These are phyloP conservation scores for Tricholoma furcatifolium DNA, from an alignment of 768 basidiomycete species.

Conservation along the genomic window DNA sequence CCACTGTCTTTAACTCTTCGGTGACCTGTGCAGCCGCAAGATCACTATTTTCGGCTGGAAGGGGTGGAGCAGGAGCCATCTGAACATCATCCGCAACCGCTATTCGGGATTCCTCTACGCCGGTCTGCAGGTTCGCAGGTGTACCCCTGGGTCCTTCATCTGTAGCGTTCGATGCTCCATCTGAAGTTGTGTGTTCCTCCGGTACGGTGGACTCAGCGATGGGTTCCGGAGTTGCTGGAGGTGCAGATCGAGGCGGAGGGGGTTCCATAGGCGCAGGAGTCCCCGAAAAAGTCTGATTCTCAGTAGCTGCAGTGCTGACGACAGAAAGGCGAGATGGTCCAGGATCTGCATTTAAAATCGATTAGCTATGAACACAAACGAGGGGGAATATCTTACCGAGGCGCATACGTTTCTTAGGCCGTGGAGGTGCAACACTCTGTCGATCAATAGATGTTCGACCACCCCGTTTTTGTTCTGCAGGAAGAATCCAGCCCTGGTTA, in stretches of 20 bases:
- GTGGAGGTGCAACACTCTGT: conserved; percentile 36
- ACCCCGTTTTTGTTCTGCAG: conserved; percentile 67
- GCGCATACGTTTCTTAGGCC: conserved; percentile 53
- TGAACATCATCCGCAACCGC: no score
- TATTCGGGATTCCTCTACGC: no score
- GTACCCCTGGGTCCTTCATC: neutral
- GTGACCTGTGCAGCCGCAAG: no score
- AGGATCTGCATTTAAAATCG: conserved; percentile 26
- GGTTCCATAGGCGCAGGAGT: conserved; percentile 19
- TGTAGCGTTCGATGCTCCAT: neutral
- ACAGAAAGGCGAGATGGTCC: conserved; percentile 43
- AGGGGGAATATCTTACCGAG: conserved; percentile 33
- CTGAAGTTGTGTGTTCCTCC: neutral
- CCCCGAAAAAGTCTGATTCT: conserved; percentile 37
- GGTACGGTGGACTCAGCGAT: neutral
- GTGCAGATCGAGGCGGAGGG: neutral
- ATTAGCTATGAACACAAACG: conserved; percentile 3
- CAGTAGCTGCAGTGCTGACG: conserved; percentile 45
- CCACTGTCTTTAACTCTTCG: no score
- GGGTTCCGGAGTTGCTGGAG: neutral
- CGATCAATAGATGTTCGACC: conserved; percentile 50
- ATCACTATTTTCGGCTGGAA: no score
- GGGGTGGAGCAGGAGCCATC: no score
- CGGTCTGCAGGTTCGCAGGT: no score
- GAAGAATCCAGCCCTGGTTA: conserved; percentile 86